Evolutionary conservation across 805 yeast species (phyloP).

Genomic region (Ogataea trehaloabstinens): DNA sequence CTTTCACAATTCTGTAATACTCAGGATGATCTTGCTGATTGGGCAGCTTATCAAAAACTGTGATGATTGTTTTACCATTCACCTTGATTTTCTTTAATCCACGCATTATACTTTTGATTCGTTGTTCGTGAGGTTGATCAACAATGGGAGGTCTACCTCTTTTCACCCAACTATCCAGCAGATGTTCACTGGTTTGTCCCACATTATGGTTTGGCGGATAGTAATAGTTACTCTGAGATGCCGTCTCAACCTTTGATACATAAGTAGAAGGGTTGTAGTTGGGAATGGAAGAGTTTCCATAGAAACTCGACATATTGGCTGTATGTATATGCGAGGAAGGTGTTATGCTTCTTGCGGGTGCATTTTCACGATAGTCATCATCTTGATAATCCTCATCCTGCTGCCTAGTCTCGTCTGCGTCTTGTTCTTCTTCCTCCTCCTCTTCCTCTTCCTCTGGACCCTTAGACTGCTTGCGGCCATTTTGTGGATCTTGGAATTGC

Average conservation of each 20-base stretch:
- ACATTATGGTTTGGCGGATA: slow-evolving; percentile 26
- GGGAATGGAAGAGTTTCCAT: slow-evolving; percentile 11
- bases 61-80: slow-evolving; percentile 42
- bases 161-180: slow-evolving; percentile 51
- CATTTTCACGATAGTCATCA: slow-evolving; percentile 16
- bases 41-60: slow-evolving; percentile 79
- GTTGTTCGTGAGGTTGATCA: slow-evolving; percentile 86
- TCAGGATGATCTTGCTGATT: slow-evolving; percentile 55
- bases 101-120: slow-evolving; percentile 84
- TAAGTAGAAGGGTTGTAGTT: slow-evolving; percentile 28
- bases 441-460: slow-evolving; percentile 10
- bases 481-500: slow-evolving; percentile 6
- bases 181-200: slow-evolving; percentile 23
- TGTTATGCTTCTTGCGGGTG: slow-evolving; percentile 2
- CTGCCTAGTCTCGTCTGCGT: slow-evolving; percentile 21
- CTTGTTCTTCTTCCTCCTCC: slow-evolving; percentile 20
- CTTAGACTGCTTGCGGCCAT: slow-evolving; percentile 5
- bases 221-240: slow-evolving; percentile 25
- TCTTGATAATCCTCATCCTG: slow-evolving; percentile 23
- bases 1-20: slow-evolving; percentile 51
- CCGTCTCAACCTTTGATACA: slow-evolving; percentile 25
- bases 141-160: slow-evolving; percentile 91
- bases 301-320: slow-evolving; percentile 5
- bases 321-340: slow-evolving; percentile 5
- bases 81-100: slow-evolving; percentile 70